These are phyloP conservation scores for Neofusicoccum sp. DNA, from an alignment of 2,329 filamentous ascomycete species.

Conservation along the genomic window DNA sequence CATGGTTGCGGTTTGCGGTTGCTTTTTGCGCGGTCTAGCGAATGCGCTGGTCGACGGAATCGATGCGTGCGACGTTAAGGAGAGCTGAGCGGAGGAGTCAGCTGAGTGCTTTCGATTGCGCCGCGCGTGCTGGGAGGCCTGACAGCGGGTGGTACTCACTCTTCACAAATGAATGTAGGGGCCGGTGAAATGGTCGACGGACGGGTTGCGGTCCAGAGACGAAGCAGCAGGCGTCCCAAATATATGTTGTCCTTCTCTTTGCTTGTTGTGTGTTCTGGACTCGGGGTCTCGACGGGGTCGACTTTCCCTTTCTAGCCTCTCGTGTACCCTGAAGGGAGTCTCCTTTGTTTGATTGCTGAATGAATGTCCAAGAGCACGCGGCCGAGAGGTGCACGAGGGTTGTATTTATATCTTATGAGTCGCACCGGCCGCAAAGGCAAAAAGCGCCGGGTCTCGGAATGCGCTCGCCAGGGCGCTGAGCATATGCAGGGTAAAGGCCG, in stretches of 20 bases:
- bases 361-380: background rate
- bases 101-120: background rate
- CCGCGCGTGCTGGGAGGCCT: background rate
- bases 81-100: background rate
- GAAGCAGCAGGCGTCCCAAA: background rate
- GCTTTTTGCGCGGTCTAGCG: background rate
- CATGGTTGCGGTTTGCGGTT: constrained; percentile 30
- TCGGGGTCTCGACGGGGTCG: background rate
- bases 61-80: background rate
- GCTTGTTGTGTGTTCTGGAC: constrained; percentile 4
- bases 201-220: background rate
- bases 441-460: background rate
- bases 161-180: background rate
- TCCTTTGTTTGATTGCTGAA: background rate
- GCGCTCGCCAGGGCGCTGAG: background rate
- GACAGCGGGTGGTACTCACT: background rate
- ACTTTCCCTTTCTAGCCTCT: constrained; percentile 1
- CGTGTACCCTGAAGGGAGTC: background rate
- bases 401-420: constrained; percentile 7
- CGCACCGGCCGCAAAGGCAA: background rate
- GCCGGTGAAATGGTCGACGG: background rate
- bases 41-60: background rate
- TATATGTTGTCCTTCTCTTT: background rate
- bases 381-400: background rate
- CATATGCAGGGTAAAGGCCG: background rate